phyloP scores from a whole-genome alignment of 2,329 filamentous ascomycete species.

The Colletotrichum limetticola region DNA sequence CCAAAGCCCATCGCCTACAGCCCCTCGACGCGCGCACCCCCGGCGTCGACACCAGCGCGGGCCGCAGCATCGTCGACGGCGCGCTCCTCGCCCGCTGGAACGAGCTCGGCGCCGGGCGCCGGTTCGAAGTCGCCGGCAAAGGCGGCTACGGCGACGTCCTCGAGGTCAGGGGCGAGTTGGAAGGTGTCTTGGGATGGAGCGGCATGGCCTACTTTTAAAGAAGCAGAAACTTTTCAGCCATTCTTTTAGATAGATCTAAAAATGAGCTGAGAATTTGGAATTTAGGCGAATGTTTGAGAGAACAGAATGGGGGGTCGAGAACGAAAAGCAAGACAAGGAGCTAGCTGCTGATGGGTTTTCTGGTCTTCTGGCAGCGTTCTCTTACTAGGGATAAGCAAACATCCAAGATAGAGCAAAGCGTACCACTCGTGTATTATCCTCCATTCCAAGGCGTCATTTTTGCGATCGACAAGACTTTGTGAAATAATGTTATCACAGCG shows the following conservation, averaged over 20 bases:
- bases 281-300: background rate
- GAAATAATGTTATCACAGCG: background rate
- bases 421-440: background rate
- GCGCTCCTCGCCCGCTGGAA: constrained; percentile 79
- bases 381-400: background rate
- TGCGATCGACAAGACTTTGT: background rate
- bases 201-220: constrained; percentile 67
- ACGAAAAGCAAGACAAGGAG: background rate
- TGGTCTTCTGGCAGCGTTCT: background rate
- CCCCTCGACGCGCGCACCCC: constrained; percentile 58
- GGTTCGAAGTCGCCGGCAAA: constrained; percentile 78
- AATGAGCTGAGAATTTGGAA: background rate
- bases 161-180: constrained; percentile 77
- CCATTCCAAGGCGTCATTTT: background rate
- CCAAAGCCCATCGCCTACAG: constrained; percentile 75
- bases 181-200: constrained; percentile 69
- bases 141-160: constrained; percentile 74
- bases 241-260: background rate
- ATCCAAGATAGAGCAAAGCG: background rate
- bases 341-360: background rate
- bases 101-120: constrained; percentile 77
- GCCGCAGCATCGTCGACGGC: constrained; percentile 81
- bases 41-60: constrained; percentile 68
- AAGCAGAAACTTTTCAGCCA: background rate
- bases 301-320: background rate